Conservation (phyloP, 2,329 filamentous ascomycete genomes). For the Thelonectria discophora region DNA sequence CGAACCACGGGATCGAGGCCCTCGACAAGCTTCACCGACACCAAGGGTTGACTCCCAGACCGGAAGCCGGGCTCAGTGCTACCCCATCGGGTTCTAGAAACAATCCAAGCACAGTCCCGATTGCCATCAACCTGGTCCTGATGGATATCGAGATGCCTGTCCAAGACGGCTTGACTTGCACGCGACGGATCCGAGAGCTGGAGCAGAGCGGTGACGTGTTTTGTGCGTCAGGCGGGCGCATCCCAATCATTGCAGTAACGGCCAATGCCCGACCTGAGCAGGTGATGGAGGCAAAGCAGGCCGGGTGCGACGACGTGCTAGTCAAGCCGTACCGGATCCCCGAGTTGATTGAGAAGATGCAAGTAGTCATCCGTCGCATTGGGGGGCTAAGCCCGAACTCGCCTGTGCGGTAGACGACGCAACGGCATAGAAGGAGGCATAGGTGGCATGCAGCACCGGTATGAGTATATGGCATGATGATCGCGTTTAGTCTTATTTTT, state of each 20-base stretch:
- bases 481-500: constrained; percentile 18
- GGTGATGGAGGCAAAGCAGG: constrained; percentile 58
- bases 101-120: constrained; percentile 26
- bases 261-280: constrained; percentile 74
- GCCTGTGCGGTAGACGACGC: constrained; percentile 36
- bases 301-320: constrained; percentile 70
- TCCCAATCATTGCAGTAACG: constrained; percentile 73
- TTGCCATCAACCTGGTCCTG: constrained; percentile 67
- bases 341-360: constrained; percentile 68
- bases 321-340: constrained; percentile 76
- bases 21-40: constrained; percentile 55
- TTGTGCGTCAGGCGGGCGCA: constrained; percentile 54
- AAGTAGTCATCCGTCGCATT: constrained; percentile 53
- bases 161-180: constrained; percentile 75
- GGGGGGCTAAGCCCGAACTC: constrained; percentile 43
- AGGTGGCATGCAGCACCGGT: constrained; percentile 28
- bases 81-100: constrained; percentile 25
- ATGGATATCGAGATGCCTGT: constrained; percentile 84
- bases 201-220: constrained; percentile 63
- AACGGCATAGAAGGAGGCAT: background rate
- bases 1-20: constrained; percentile 66
- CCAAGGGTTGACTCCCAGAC: constrained; percentile 36
- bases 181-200: constrained; percentile 68
- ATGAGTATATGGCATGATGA: constrained; percentile 17
- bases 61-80: constrained; percentile 9